Evolutionary conservation across 257 asterid genomes (phyloP), one percentile per base, ranked within the genome.

Genomic region (Oldenlandia corymbosa): DNA sequence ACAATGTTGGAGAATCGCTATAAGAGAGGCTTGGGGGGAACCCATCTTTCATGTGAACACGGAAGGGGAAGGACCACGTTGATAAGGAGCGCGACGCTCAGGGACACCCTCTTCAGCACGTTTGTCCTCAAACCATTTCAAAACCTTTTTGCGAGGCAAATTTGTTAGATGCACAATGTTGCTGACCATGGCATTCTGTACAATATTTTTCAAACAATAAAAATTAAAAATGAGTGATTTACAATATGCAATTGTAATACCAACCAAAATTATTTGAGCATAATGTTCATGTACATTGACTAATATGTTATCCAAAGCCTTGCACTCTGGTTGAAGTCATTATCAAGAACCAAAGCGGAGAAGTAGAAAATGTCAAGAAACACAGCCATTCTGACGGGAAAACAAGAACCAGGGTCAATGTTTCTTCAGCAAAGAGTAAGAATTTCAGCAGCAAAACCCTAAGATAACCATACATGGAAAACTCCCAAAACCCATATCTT

Each of bases 111-210:
- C 97, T 74, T 84, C 96, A 16, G 77, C 73, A 50, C 99, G 81
- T 72, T 74, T 90, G 73, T 93, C 97, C 80, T 93, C 96, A 1
- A 93, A 90, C 99, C 96, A 92, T 71, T 92, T 87, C 80, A 92
- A 81, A 1, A 92, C 95, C 77, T 69, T 84, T 68, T 75, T 87
- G 37, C 88, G 87, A 3, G 99, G 97, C 72, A 93, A 83, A 76
- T 85, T 90, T 17, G 94, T 87, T 67, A 85, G 87, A 49, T 90
- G 95, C 67, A 90, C 96, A 13, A 87, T 85, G 87, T 90, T 89
- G 83, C 94, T 83, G 34, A 92, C 60, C 88, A 87, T 87, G 36
- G 96, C 80, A 68, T 92, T 89, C 97, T 92, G 90, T 72, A 76
- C 47, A 14, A 3, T 34, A 1, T 7, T 50, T 60, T 17, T 30